Conservation (phyloP, 352 stramenopile species). For the Globisporangium ultimum region DNA sequence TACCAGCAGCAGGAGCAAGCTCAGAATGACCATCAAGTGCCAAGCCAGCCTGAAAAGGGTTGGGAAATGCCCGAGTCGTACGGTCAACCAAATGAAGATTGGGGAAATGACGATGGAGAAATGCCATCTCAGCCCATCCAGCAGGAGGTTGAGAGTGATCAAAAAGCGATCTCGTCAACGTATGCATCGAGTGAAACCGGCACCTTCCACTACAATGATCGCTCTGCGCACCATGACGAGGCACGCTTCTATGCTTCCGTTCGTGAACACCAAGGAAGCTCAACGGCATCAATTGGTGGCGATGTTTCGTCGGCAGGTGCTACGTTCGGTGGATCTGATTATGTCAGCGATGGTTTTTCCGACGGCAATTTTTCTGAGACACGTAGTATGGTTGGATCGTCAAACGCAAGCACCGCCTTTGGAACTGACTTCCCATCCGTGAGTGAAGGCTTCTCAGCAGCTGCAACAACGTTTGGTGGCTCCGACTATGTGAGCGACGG, state of each 20-base stretch:
- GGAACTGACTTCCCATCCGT: conserved; percentile 72
- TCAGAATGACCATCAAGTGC: not conserved
- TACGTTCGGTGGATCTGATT: conserved; percentile 73
- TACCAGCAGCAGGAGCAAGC: conserved; percentile 1
- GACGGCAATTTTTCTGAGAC: conserved; percentile 69
- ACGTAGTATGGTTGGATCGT: conserved; percentile 65
- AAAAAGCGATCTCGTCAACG: not conserved
- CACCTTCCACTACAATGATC: conserved; percentile 11
- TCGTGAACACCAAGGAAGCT: conserved; percentile 26
- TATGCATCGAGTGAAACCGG: not conserved
- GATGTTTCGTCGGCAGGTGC: conserved; percentile 68
- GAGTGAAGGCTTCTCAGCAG: conserved; percentile 63
- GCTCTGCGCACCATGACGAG: conserved; percentile 11
- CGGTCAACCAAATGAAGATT: not conserved
- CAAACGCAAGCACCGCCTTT: conserved; percentile 73
- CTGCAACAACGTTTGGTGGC: conserved; percentile 54
- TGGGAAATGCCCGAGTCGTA: conserved; percentile 7
- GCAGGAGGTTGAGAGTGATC: conserved; percentile 2
- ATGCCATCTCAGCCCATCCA: conserved; percentile 6
- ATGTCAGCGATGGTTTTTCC: conserved; percentile 64
- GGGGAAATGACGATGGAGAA: conserved; percentile 4
- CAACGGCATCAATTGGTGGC: conserved; percentile 55
- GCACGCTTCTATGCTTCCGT: conserved; percentile 16
- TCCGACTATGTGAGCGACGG: conserved; percentile 58
- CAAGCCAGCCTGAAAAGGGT: not conserved